Evolutionary conservation across 306 rosid genomes (phyloP), one percentile per base, ranked within the genome.

Genomic region (Medicago arabica): DNA sequence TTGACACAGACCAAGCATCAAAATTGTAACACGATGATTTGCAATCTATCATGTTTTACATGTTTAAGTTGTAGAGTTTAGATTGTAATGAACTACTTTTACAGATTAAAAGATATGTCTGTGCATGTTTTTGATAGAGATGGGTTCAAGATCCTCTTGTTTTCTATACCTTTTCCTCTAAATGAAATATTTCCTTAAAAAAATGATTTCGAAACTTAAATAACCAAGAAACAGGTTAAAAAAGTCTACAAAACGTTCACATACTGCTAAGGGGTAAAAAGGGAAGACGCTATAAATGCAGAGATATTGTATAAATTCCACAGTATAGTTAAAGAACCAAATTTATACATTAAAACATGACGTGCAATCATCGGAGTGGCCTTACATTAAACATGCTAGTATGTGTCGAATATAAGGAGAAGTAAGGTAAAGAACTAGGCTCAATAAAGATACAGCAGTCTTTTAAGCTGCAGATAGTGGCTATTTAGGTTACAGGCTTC

Each of bases 221-320:
- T 16, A 81, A 60, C 61, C 12, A 25, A 75, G 68, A 61, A 23
- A 51, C 46, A 9, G 63, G 55, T 80, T 65, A 75, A 36, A 80
- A 75, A 46, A 14, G 40, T 62, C 25, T 69, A 15, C 21, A 69
- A n/a, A 44, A 2, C 28, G 47, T 18, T 46, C 7, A 31, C 57
- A 44, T 73, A 54, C 25, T 72, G 18, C 49, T 57, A 31, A 54
- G 34, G 55, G 38, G 49, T 58, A 67, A 34, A 57, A 67, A 8
- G 76, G 38, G 7, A 0, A 58, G 69, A 36, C 3, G 9, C 67
- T 19, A 28, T 23, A 67, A 53, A 74, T 72, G 54, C 61, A 80
- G 54, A 15, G n/a, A 73, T 54, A 38, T 55, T 40, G 72, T 47
- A 28, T 44, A 46, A n/a, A 38, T 34, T 65, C 44, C 59, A 11